Conservation (phyloP, 257 asterid genomes). For the Solanum tarijense region DNA sequence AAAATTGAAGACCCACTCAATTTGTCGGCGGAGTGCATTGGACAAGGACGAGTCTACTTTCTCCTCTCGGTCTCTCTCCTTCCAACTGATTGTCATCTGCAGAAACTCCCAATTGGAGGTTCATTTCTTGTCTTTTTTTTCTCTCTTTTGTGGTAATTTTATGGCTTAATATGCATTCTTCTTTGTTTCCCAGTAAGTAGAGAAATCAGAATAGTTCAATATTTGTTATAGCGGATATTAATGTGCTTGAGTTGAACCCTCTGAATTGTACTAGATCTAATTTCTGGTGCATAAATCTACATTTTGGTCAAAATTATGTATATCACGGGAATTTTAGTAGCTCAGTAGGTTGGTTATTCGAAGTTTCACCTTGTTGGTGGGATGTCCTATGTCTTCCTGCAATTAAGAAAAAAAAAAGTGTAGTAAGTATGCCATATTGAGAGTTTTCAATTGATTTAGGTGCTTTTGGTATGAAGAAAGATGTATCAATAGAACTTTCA, state of each 20-base stretch:
- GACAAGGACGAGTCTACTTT: neutral
- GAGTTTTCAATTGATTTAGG: neutral
- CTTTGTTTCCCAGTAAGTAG: neutral
- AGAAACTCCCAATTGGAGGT: neutral
- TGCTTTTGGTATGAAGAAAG: neutral
- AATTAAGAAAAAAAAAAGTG: neutral
- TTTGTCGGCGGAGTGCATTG: neutral
- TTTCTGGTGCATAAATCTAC: neutral
- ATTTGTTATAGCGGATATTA: neutral
- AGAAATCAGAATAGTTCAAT: neutral
- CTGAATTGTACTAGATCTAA: neutral
- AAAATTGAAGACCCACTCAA: neutral
- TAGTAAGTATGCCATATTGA: neutral
- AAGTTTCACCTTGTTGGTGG: neutral
- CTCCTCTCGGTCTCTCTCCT: neutral
- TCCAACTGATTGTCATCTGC: neutral
- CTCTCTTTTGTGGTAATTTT: neutral
- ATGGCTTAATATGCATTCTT: neutral
- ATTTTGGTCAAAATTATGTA: neutral
- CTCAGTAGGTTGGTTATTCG: neutral
- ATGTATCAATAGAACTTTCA: neutral
- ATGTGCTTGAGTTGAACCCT: neutral
- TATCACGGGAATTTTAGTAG: neutral
- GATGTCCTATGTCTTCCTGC: neutral
- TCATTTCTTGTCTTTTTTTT: neutral